Conservation (phyloP, 805 yeast species). For the Candida oleophila region DNA sequence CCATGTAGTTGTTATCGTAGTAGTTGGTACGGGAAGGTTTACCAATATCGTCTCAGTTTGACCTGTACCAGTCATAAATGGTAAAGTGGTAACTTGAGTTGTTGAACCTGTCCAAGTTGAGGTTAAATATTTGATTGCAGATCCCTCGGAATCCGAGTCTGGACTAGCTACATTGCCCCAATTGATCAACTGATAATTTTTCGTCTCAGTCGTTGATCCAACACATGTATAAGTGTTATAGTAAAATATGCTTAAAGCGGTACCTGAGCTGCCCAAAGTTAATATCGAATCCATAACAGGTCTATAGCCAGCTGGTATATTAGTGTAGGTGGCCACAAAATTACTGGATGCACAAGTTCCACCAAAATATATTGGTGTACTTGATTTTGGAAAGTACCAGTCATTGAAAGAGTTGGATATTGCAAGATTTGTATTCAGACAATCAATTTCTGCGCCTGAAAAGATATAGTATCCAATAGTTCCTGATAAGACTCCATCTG, state of each 20-base stretch:
- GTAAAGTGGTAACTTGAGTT: constrained; percentile 20
- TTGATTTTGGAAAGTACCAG: constrained; percentile 18
- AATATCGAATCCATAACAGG: constrained; percentile 16
- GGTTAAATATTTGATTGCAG: constrained; percentile 11
- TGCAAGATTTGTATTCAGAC: constrained; percentile 17
- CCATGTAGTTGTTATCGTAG: constrained; percentile 12
- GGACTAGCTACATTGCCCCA: constrained; percentile 1
- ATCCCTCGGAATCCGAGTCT: constrained; percentile 1
- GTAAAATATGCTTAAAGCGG: not conserved
- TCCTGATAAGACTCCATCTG: constrained; percentile 20
- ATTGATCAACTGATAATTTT: not conserved
- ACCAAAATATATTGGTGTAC: constrained; percentile 6
- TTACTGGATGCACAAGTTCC: constrained; percentile 14
- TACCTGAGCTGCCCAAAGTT: not conserved
- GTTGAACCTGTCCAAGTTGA: constrained; percentile 20
- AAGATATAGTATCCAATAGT: constrained; percentile 15
- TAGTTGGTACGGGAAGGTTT: constrained; percentile 12
- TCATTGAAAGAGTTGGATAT: constrained; percentile 20
- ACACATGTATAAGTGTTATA: constrained; percentile 14
- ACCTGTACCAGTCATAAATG: constrained; percentile 12
- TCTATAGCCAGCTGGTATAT: constrained; percentile 28
- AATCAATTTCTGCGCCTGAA: constrained; percentile 15
- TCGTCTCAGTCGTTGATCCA: not conserved
- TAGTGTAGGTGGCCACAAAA: constrained; percentile 12
- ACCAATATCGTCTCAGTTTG: constrained; percentile 23